phyloP scores from a whole-genome alignment of 306 rosid genomes.

The Quercus agrifolia region DNA sequence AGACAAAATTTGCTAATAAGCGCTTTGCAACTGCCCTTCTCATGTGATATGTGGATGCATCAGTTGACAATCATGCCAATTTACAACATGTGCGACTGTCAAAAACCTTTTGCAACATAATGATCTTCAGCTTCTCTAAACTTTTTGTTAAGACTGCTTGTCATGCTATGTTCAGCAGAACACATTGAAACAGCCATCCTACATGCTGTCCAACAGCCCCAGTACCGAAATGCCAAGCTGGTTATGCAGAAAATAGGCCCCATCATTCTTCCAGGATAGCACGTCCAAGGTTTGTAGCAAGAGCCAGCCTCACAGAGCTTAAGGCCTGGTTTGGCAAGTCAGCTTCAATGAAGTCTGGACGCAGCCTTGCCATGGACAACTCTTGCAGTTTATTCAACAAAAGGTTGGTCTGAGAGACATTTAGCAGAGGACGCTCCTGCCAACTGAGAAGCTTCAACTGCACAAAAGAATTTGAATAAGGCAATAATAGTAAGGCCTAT shows the following conservation, averaged over 20 bases:
- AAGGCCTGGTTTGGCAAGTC: conserved; percentile 59
- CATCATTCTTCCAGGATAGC: conserved; percentile 69
- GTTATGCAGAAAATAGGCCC: background rate
- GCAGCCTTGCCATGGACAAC: conserved; percentile 63
- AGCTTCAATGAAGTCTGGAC: conserved; percentile 57
- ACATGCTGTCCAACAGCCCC: background rate
- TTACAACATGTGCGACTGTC: background rate
- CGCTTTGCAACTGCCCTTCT: background rate
- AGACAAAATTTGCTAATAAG: background rate
- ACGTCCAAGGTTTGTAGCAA: conserved; percentile 83
- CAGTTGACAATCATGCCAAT: background rate
- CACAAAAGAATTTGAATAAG: conserved; percentile 16
- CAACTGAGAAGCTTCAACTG: conserved; percentile 85
- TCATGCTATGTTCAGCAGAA: background rate
- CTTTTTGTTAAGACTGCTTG: background rate
- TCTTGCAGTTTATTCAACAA: conserved; percentile 83
- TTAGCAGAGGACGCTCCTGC: conserved; percentile 72
- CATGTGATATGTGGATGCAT: background rate
- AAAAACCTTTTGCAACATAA: background rate
- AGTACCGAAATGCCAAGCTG: background rate
- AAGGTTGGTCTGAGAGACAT: conserved; percentile 70
- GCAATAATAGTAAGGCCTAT: background rate
- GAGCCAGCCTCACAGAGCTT: conserved; percentile 72
- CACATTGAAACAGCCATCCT: background rate
- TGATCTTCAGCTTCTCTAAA: background rate